Percentiles rank a stretch among this genome's conserved stretches.
Conservation (phyloP, 2,329 filamentous ascomycete species). For the Chrysoporthe cubensis region DNA sequence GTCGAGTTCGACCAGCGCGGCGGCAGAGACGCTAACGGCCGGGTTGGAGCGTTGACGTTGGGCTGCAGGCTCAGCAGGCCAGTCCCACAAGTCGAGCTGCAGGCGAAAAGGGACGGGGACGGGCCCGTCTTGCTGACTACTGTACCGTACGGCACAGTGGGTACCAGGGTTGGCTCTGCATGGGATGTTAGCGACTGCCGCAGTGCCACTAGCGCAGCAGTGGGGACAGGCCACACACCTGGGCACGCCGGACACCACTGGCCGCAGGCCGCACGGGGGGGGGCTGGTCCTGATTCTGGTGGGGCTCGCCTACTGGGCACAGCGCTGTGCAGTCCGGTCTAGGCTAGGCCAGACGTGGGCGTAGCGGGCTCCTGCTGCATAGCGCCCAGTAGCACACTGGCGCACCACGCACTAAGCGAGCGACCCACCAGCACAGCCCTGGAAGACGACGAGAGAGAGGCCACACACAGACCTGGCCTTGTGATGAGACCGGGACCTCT, state of each 20-base stretch:
- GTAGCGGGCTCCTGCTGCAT: not conserved
- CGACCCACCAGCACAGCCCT: not conserved
- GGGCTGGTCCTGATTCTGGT: not conserved
- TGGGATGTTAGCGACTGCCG: not conserved
- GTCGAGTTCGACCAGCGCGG: not conserved
- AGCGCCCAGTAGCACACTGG: not conserved
- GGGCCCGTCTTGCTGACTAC: too few species aligned
- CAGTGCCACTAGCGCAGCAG: not conserved
- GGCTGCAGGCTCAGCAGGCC: not conserved
- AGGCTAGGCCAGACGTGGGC: not conserved
- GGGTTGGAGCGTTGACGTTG: constrained; percentile 7
- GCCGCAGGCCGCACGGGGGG: not conserved
- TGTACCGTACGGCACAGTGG: too few species aligned
- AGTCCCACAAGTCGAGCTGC: not conserved
- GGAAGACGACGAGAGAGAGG: not conserved
- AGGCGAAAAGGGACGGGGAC: not conserved
- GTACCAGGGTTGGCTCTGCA: not conserved
- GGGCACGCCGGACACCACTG: not conserved
- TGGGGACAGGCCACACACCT: not conserved
- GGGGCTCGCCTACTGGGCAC: not conserved
- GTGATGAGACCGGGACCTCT: not conserved
- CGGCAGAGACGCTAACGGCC: not conserved
- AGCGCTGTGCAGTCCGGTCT: not conserved
- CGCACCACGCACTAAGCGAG: constrained; percentile 2
- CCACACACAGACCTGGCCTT: not conserved